Base-by-base conservation (phyloP, 805 yeast species). In the Isabelozyma heimii region DNA sequence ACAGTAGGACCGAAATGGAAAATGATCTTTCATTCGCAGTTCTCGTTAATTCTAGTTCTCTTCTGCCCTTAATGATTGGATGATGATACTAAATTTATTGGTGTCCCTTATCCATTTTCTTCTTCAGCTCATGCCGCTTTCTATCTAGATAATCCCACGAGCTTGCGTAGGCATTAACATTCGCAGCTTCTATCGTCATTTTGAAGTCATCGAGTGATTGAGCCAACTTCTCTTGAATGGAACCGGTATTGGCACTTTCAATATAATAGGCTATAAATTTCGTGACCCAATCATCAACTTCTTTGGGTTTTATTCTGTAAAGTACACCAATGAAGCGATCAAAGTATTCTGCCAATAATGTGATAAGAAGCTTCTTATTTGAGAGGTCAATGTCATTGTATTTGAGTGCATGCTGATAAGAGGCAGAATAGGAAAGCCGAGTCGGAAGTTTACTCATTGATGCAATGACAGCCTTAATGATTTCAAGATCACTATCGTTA, bases 401-500 rank as follows among this genome's bases (percentile, higher is more conserved):
- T 4, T 40, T 15, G 9, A 39, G 10, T n/a, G 45, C 15, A 15
- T 12, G 15, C 20, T 33, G 17, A 35, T 43, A 30, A 3, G 42
- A 7, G 15, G 14, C 5, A 24, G 7, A 28, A 40, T n/a, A 27
- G 6, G 15, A 13, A 1, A 20, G 9, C 4, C 44, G 14, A 16
- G 27, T 6, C 5, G 47, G 30, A 10, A 56, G 17, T 14, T 24
- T 45, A 17, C 53, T 51, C 35, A 53, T 47, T 12, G 43, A 28
- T 8, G 52, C 42, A 15, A 50, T 40, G 10, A 56, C 44, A 9
- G 50, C 50, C 33, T 56, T 56, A 14, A 56, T 40, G 14, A 40
- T 45, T n/a, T 42, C 44, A 14, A 42, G 26, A 30, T 42, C 44
- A 27, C 37, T 27, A 10, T 42, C 20, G 14, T 27, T 16, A 14